phyloP scores from a whole-genome alignment of 75 land plant genomes.

The Pinus taeda region DNA sequence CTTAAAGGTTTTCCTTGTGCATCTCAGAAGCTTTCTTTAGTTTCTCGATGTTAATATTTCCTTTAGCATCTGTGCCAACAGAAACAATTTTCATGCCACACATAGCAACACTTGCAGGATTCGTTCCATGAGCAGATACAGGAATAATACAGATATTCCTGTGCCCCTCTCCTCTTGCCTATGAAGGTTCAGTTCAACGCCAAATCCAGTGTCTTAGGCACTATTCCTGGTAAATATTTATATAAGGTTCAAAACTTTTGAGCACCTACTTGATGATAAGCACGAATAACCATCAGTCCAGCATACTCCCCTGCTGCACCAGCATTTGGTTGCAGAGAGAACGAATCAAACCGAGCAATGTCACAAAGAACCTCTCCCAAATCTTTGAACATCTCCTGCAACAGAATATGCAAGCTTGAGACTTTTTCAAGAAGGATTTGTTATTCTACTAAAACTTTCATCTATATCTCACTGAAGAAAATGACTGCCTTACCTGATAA shows the following conservation, averaged over 20 bases:
- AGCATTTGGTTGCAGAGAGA: conserved; percentile 98
- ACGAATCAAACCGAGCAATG: conserved; percentile 93
- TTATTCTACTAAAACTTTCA: background rate
- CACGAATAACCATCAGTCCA: conserved; percentile 97
- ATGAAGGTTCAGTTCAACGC: background rate
- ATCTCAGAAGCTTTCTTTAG: conserved; percentile 88
- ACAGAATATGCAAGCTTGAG: background rate
- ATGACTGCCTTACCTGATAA: conserved; percentile 47
- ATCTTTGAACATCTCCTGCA: conserved; percentile 89
- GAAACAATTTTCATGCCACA: conserved; percentile 99
- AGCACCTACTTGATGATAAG: conserved; percentile 79
- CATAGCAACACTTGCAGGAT: conserved; percentile 99
- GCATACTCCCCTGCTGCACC: conserved; percentile 98
- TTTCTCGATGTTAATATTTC: conserved; percentile 89
- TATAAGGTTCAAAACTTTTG: background rate
- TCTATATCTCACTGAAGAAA: conserved; percentile 3
- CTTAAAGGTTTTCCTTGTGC: conserved; percentile 80
- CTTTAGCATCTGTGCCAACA: conserved; percentile 95
- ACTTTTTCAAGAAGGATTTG: background rate
- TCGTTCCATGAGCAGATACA: conserved; percentile 96
- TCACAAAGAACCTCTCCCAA: conserved; percentile 82
- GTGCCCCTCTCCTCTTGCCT: conserved; percentile 89
- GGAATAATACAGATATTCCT: conserved; percentile 97
- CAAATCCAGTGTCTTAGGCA: conserved; percentile 4
- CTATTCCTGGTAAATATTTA: background rate